A percentile compares a stretch with the other conserved stretches of the same genome.
Conservation (phyloP, 352 stramenopile species). For the Blastocystis sp. region DNA sequence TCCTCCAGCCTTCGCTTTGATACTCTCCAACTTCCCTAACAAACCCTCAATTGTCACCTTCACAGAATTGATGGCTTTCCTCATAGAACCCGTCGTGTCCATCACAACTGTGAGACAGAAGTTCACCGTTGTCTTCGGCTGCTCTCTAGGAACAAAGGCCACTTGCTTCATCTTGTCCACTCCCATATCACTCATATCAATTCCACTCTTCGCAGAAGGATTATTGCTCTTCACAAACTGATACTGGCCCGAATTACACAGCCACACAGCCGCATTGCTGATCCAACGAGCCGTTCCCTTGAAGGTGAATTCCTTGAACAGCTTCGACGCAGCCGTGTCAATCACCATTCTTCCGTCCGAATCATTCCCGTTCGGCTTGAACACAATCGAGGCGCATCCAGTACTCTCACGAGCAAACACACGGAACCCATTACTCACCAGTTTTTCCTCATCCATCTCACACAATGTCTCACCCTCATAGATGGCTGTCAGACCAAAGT, state of each 20-base stretch:
- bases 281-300: too few species aligned
- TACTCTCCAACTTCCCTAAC: neutral
- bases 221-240: neutral
- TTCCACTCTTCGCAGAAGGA: neutral
- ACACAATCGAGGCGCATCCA: too few species aligned
- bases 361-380: neutral
- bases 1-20: too few species aligned
- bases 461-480: constrained; percentile 20
- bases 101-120: constrained; percentile 20
- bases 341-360: constrained; percentile 38
- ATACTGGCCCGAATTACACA: constrained; percentile 32
- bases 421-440: constrained; percentile 35
- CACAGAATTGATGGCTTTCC: neutral
- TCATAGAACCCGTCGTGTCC: neutral
- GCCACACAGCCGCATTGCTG: too few species aligned
- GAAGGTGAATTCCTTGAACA: too few species aligned
- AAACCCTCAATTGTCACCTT: neutral
- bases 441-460: constrained; percentile 28
- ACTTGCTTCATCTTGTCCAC: neutral
- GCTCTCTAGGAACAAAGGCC: too few species aligned
- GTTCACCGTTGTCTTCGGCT: too few species aligned
- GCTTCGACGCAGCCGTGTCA: too few species aligned
- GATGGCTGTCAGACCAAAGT: constrained; percentile 6
- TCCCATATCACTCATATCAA: constrained; percentile 21
- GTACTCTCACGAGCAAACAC: too few species aligned